These are phyloP conservation scores for Pseudonitzschia delicatissima DNA, from an alignment of 108 stramenopile species.

Conservation along the genomic window DNA sequence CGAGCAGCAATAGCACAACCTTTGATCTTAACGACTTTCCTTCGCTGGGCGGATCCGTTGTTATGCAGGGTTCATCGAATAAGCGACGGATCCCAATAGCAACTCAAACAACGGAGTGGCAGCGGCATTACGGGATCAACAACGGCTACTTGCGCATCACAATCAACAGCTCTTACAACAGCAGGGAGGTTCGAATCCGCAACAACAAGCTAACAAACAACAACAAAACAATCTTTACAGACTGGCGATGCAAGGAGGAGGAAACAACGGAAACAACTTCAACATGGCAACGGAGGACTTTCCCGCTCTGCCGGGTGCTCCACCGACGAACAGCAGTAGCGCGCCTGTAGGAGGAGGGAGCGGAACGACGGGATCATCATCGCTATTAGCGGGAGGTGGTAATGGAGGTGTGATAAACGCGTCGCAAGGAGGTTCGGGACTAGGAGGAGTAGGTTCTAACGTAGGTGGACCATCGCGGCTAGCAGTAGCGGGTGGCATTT, in stretches of 20 bases:
- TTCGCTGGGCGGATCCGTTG: slow-evolving; percentile 59
- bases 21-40: slow-evolving; percentile 89
- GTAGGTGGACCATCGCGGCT: slow-evolving; percentile 21
- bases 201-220: slow-evolving; percentile 38
- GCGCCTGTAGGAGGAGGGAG: slow-evolving; percentile 2
- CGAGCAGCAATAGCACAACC: slow-evolving; percentile 28
- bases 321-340: slow-evolving; percentile 17
- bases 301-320: slow-evolving; percentile 58
- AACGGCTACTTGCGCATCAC: slow-evolving; percentile 21
- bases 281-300: slow-evolving; percentile 85
- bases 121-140: slow-evolving; percentile 68
- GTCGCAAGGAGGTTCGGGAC: slow-evolving; percentile 22
- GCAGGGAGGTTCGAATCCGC: slow-evolving; percentile 26
- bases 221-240: slow-evolving; percentile 66
- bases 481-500: slow-evolving; percentile 11
- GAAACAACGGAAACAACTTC: slow-evolving; percentile 55
- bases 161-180: slow-evolving; percentile 32
- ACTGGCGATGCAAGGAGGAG: slow-evolving; percentile 63
- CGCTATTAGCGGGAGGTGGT: slow-evolving; percentile 30
- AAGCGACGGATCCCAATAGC: slow-evolving; percentile 8
- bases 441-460: slow-evolving; percentile 13
- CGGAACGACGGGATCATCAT: slow-evolving; percentile 23
- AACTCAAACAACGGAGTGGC: slow-evolving; percentile 57
- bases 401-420: slow-evolving; percentile 14
- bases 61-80: slow-evolving; percentile 32